These are phyloP conservation scores for Smallanthus sonchifolius DNA, from an alignment of 129 eudicot species.

Conservation along the genomic window DNA sequence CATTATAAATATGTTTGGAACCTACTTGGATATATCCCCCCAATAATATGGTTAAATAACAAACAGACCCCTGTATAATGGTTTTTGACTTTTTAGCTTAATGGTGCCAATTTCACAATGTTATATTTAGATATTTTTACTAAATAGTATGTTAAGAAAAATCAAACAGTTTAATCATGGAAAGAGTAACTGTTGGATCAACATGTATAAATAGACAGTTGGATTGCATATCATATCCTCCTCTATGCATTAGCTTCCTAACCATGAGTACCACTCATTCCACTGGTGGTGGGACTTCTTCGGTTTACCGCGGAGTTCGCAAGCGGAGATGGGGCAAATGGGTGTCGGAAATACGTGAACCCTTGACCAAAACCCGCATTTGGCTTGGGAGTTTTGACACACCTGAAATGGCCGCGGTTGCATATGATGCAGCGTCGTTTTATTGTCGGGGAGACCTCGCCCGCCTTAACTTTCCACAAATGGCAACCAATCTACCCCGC, in stretches of 20 bases:
- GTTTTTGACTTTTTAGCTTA: neutral
- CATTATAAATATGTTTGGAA: slow-evolving; percentile 20
- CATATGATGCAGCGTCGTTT: slow-evolving; percentile 42
- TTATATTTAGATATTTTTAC: neutral
- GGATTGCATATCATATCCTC: neutral
- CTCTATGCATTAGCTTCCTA: neutral
- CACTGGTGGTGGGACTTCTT: slow-evolving; percentile 31
- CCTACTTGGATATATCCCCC: slow-evolving; percentile 17
- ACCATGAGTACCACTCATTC: slow-evolving; percentile 17
- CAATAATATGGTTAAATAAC: slow-evolving; percentile 1
- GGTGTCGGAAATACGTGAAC: slow-evolving; percentile 60
- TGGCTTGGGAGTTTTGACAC: slow-evolving; percentile 66
- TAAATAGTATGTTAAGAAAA: neutral
- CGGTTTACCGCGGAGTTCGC: slow-evolving; percentile 47
- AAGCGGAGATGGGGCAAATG: slow-evolving; percentile 62
- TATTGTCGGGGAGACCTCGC: slow-evolving; percentile 38
- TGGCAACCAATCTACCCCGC: slow-evolving; percentile 30
- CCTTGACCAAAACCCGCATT: slow-evolving; percentile 41
- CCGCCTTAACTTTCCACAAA: slow-evolving; percentile 44
- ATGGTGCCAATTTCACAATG: neutral
- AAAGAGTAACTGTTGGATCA: slow-evolving; percentile 3
- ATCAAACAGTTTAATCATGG: neutral
- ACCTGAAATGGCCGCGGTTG: slow-evolving; percentile 54
- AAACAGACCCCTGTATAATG: neutral
- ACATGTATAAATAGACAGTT: slow-evolving; percentile 26